These are phyloP conservation scores for Iberis amara DNA, from an alignment of 441 rosid species.

Conservation along the genomic window DNA sequence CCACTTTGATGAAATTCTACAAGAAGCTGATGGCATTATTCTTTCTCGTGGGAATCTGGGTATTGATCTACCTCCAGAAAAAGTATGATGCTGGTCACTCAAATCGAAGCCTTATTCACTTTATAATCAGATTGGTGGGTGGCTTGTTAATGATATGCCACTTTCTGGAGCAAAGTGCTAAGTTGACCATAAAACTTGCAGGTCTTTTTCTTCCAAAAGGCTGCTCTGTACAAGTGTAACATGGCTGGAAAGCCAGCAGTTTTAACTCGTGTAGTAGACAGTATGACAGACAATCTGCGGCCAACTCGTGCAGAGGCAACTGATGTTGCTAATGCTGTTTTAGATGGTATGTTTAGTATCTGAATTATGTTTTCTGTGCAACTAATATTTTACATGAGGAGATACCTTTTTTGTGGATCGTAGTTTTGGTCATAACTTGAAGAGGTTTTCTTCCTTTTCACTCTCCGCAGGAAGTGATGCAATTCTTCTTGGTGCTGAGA, in stretches of 20 bases:
- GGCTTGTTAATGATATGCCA: no score
- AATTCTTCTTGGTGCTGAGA: conserved; percentile 98
- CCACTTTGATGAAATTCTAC: conserved; percentile 95
- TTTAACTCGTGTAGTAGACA: conserved; percentile 96
- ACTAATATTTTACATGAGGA: conserved; percentile 1
- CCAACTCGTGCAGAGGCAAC: conserved; percentile 99
- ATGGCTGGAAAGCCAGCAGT: conserved; percentile 99
- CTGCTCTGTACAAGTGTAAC: conserved; percentile 96
- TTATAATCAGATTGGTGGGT: no score
- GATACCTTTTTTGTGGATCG: conserved; percentile 1
- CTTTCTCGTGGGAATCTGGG: conserved; percentile 99
- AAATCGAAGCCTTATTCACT: neutral
- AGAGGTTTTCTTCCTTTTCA: neutral
- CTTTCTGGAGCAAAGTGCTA: no score
- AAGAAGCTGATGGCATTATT: conserved; percentile 97
- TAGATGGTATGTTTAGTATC: conserved; percentile 55
- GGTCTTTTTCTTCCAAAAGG: conserved; percentile 95
- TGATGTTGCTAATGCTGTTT: conserved; percentile 97
- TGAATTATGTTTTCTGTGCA: neutral
- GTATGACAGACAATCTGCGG: conserved; percentile 93
- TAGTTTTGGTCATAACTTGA: conserved; percentile 6
- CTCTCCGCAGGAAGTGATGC: conserved; percentile 80
- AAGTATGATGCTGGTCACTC: conserved; percentile 39
- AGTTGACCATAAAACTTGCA: conserved; percentile 11
- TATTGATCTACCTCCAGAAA: conserved; percentile 96